Percentiles rank a stretch among this genome's conserved stretches.
Conservation (phyloP, 169 alveolate species). For the Eimeria sp. region DNA sequence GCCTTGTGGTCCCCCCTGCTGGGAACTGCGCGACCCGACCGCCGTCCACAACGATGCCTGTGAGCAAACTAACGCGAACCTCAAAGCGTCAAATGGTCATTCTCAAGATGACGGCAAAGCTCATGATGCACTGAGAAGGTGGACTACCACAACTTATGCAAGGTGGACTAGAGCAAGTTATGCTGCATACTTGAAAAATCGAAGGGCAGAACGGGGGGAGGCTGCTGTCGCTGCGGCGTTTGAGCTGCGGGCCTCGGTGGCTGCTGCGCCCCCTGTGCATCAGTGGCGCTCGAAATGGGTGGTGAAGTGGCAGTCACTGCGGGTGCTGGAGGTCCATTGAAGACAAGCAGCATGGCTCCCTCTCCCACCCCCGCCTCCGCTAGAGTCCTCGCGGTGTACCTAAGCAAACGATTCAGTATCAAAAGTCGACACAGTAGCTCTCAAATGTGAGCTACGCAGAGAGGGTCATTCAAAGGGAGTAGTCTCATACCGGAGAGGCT, state of each 20-base stretch:
- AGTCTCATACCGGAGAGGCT: slow-evolving; percentile 34
- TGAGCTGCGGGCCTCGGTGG: neutral
- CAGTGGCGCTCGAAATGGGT: neutral
- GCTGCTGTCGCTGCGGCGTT: slow-evolving; percentile 15
- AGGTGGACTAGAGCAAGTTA: no score
- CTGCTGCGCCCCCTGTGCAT: slow-evolving; percentile 13
- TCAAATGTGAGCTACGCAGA: neutral
- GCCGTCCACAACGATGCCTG: slow-evolving; percentile 62
- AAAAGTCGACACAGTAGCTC: neutral
- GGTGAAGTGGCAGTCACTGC: slow-evolving; percentile 31
- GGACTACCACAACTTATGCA: no score
- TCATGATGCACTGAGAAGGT: neutral
- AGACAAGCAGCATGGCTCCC: slow-evolving; percentile 70
- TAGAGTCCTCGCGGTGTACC: slow-evolving; percentile 55
- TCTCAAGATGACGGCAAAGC: neutral
- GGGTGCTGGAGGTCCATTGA: slow-evolving; percentile 21
- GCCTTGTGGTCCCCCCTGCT: neutral
- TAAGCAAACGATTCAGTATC: neutral
- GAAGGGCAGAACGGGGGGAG: neutral
- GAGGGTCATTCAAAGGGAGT: neutral
- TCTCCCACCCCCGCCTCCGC: slow-evolving; percentile 70
- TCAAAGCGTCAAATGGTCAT: neutral
- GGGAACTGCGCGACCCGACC: slow-evolving; percentile 59
- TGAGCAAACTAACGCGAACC: neutral
- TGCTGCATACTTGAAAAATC: slow-evolving; percentile 52